Percentiles rank a stretch among this genome's conserved stretches.
Conservation (phyloP, 2,329 filamentous ascomycete genomes). For the Claviceps africana region DNA sequence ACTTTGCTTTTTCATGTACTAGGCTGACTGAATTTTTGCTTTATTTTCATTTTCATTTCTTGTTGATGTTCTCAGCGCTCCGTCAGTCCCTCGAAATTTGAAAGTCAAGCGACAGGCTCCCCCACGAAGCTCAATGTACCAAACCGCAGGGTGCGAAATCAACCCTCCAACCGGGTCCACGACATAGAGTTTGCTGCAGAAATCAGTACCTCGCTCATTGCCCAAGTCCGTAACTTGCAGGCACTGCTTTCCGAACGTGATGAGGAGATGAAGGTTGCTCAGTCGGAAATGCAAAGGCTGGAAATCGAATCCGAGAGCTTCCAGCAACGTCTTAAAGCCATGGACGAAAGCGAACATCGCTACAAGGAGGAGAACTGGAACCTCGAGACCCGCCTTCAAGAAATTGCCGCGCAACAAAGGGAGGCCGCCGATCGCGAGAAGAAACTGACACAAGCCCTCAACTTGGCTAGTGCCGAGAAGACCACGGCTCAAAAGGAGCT, state of each 20-base stretch:
- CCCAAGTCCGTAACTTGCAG: slow-evolving; percentile 88
- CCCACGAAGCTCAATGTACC: slow-evolving; percentile 82
- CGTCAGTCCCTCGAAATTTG: slow-evolving; percentile 63
- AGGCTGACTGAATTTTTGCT: background rate
- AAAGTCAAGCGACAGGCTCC: slow-evolving; percentile 70
- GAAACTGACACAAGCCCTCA: slow-evolving; percentile 61
- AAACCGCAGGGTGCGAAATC: slow-evolving; percentile 78
- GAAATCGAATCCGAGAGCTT: slow-evolving; percentile 73
- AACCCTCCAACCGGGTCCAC: slow-evolving; percentile 74
- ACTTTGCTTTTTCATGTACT: background rate
- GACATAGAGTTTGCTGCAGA: slow-evolving; percentile 98
- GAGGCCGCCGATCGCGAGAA: slow-evolving; percentile 73
- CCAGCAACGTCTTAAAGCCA: slow-evolving; percentile 61
- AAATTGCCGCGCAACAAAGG: slow-evolving; percentile 58
- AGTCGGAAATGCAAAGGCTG: slow-evolving; percentile 61
- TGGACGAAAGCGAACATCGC: slow-evolving; percentile 88
- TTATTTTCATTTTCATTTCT: too few relatives aligned
- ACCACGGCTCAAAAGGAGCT: slow-evolving; percentile 67
- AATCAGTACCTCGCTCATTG: slow-evolving; percentile 85
- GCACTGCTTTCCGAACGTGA: slow-evolving; percentile 75
- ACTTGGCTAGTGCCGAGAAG: slow-evolving; percentile 59
- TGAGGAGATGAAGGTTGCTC: slow-evolving; percentile 63
- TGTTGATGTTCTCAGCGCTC: slow-evolving; percentile 37
- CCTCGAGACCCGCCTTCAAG: slow-evolving; percentile 82
- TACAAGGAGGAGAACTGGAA: slow-evolving; percentile 99